Percentiles rank a stretch among this genome's conserved stretches.
Conservation (phyloP, 73 alveolate genomes). For the Urostyla sp. region DNA sequence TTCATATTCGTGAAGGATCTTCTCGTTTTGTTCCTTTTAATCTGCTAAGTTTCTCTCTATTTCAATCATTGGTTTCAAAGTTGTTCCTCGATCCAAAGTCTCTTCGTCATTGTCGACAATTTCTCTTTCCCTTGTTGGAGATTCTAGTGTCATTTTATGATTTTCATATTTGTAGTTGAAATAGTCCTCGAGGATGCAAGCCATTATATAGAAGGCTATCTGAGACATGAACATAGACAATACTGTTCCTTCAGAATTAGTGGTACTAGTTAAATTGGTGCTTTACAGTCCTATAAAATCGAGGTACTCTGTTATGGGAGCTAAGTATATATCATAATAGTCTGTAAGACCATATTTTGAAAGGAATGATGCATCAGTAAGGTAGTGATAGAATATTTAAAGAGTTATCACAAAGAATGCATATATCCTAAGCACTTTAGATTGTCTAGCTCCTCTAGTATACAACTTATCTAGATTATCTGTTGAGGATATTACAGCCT, state of each 20-base stretch:
- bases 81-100: background rate
- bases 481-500: conserved; percentile 30
- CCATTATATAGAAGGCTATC: conserved; percentile 39
- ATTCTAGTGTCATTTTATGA: background rate
- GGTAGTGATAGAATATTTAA: conserved; percentile 16
- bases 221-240: conserved; percentile 14
- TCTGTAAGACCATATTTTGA: conserved; percentile 35
- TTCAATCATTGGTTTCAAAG: background rate
- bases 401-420: conserved; percentile 11
- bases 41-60: background rate
- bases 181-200: conserved; percentile 48
- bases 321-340: too few relatives aligned
- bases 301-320: too few relatives aligned
- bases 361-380: conserved; percentile 22
- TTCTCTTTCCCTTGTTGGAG: too few relatives aligned
- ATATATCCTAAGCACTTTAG: conserved; percentile 9
- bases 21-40: background rate
- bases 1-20: conserved; percentile 18
- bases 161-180: conserved; percentile 4
- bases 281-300: too few relatives aligned
- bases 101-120: background rate
- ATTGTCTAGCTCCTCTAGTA: conserved; percentile 21
- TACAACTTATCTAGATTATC: conserved; percentile 1
- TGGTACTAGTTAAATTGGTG: too few relatives aligned
- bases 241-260: conserved; percentile 7